These are phyloP conservation scores for Diaporthe citriasiana DNA, from an alignment of 2,329 filamentous ascomycete genomes.

Conservation along the genomic window DNA sequence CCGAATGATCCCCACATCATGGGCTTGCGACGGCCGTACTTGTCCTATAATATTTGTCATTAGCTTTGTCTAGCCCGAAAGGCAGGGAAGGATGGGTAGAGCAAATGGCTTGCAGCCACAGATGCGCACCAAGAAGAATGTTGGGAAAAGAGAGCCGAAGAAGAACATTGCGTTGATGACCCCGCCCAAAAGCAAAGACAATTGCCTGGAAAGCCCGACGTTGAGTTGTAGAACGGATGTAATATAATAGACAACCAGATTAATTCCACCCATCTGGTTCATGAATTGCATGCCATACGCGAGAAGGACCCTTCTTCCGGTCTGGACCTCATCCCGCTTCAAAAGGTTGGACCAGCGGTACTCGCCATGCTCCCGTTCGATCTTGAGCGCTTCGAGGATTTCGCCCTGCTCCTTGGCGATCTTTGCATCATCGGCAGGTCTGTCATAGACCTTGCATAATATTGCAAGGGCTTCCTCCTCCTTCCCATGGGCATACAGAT, in stretches of 20 bases:
- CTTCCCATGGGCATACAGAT: conserved; percentile 48
- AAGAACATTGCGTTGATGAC: conserved; percentile 57
- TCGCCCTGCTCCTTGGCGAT: conserved; percentile 59
- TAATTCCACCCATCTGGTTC: conserved; percentile 65
- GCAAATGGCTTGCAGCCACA: too few species aligned
- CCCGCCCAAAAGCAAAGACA: conserved; percentile 53
- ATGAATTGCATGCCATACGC: conserved; percentile 63
- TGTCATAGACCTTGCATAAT: conserved; percentile 56
- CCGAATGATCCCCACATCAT: conserved; percentile 59
- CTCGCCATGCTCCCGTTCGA: conserved; percentile 45
- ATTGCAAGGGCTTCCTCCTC: conserved; percentile 50
- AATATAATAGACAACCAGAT: conserved; percentile 58
- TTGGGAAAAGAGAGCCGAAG: conserved; percentile 50
- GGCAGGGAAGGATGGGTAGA: background rate
- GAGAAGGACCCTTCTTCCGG: conserved; percentile 59
- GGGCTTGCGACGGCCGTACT: conserved; percentile 54
- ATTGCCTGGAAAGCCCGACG: conserved; percentile 49
- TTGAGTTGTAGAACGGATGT: conserved; percentile 52
- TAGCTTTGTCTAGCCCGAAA: background rate
- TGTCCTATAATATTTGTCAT: background rate
- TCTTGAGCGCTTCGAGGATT: conserved; percentile 49
- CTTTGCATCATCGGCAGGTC: conserved; percentile 53
- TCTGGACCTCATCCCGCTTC: conserved; percentile 58
- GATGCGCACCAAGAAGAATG: conserved; percentile 32
- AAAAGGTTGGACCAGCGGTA: conserved; percentile 58